A percentile compares a stretch with the other conserved stretches of the same genome.
Evolutionary conservation across 2,329 filamentous ascomycete genomes (phyloP).

Genomic region (Colletotrichum tabaci): DNA sequence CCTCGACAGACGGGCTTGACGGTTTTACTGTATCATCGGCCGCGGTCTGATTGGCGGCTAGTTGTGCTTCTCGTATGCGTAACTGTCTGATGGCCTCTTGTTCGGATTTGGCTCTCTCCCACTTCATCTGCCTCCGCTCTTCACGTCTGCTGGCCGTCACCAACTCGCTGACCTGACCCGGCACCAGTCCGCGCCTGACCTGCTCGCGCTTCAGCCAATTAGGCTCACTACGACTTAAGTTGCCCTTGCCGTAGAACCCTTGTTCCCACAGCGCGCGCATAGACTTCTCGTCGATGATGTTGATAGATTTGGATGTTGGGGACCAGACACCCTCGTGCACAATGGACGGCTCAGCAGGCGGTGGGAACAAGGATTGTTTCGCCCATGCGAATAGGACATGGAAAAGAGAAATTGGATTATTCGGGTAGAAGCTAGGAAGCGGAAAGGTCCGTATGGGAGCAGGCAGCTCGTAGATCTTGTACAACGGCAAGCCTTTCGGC

Average conservation of each 20-base stretch:
- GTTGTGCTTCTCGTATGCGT: conserved; percentile 61
- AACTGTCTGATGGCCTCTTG: conserved; percentile 86
- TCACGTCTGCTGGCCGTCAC: conserved; percentile 82
- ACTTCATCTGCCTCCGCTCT: conserved; percentile 87
- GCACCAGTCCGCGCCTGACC: conserved; percentile 75
- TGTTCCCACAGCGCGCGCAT: conserved; percentile 93
- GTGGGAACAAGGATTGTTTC: conserved; percentile 78
- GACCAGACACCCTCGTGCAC: conserved; percentile 85
- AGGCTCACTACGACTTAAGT: conserved; percentile 92
- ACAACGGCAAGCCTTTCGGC: conserved; percentile 63
- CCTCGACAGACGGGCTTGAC: not conserved
- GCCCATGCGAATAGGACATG: conserved; percentile 85
- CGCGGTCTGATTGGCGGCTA: conserved; percentile 10
- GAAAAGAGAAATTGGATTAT: conserved; percentile 90
- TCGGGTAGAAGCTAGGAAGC: conserved; percentile 89
- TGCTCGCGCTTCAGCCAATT: conserved; percentile 91
- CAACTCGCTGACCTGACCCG: conserved; percentile 83
- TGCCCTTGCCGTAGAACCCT: conserved; percentile 97
- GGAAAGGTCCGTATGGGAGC: conserved; percentile 87
- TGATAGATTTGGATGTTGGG: conserved; percentile 84
- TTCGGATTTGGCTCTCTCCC: conserved; percentile 91
- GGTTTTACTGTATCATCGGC: conserved; percentile 1
- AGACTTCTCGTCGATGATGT: conserved; percentile 82
- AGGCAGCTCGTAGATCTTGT: conserved; percentile 85
- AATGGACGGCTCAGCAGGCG: conserved; percentile 74